These are phyloP conservation scores for Neofusicoccum ribis DNA, from an alignment of 2,329 filamentous ascomycete genomes.

Conservation along the genomic window DNA sequence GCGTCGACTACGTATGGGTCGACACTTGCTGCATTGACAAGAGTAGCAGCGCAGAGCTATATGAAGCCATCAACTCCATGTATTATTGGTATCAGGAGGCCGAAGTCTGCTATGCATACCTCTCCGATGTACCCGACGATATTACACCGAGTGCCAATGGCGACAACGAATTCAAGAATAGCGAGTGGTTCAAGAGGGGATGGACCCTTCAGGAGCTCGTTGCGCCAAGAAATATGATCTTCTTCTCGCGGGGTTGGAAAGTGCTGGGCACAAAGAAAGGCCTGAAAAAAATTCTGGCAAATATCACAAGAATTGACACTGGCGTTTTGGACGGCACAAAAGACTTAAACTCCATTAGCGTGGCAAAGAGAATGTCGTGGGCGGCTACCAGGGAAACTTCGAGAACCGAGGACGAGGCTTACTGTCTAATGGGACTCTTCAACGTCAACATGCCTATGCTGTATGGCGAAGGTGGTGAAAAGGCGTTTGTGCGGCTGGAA, in stretches of 20 bases:
- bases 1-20: conserved; percentile 27
- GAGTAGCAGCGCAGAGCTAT: conserved; percentile 23
- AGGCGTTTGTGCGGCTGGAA: conserved; percentile 22
- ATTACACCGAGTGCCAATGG: neutral
- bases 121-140: conserved; percentile 20
- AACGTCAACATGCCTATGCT: conserved; percentile 19
- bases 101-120: conserved; percentile 21
- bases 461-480: conserved; percentile 20
- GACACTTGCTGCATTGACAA: conserved; percentile 27
- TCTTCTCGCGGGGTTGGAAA: conserved; percentile 13
- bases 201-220: conserved; percentile 22
- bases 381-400: conserved; percentile 3
- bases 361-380: conserved; percentile 18
- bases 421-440: conserved; percentile 20
- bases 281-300: neutral
- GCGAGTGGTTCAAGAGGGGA: conserved; percentile 18
- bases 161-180: neutral
- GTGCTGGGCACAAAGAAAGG: neutral
- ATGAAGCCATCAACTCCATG: conserved; percentile 26
- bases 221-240: conserved; percentile 8
- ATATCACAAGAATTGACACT: neutral
- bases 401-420: conserved; percentile 11
- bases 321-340: neutral
- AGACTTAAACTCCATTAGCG: neutral
- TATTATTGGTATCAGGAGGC: conserved; percentile 25